Evolutionary conservation across 2,329 filamentous ascomycete species (phyloP), one percentile per base, ranked within the genome.

Genomic region (Paracamarosporium sp.): DNA sequence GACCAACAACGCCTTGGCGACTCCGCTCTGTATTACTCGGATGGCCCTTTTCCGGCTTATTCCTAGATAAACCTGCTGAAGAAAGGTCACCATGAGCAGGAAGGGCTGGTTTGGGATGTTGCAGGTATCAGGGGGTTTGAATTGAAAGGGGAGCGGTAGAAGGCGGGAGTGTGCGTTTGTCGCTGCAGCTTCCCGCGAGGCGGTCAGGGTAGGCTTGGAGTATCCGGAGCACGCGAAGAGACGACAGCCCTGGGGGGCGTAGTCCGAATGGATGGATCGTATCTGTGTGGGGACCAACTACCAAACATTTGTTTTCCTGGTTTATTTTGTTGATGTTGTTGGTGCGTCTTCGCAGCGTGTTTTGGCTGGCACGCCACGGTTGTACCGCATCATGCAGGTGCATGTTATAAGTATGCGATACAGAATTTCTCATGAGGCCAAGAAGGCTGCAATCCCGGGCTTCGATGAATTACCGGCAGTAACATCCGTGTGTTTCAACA

Each of bases 1-100:
- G 64, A 64, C 73, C 53, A 76, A 66, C 51, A 59, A 54, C 67
- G 73, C 74, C 65, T 60, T 25, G 20, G 1, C 1, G 36, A 8
- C 24, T 27, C 15, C 27, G 30, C 9, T 31, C 30, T 31, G 13
- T 31, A 5, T 12, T 27, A 13, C 28, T 12, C 15, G 4, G 44
- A 46, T 46, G 28, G n/a, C n/a, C 5, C 13, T 20, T 22, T 31
- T 30, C 5, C 15, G 3, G 3, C 20, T 25, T 17, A 25, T 38
- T 17, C 12, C 3, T 24, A 50, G 28, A 43, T 48, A 41, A 11
- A 38, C 20, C n/a, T n/a, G n/a, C n/a, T n/a, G n/a, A n/a, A n/a
- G n/a, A n/a, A n/a, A n/a, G n/a, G n/a, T n/a, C n/a, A n/a, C n/a
- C n/a, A n/a, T n/a, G n/a, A n/a, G n/a, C n/a, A n/a, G n/a, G n/a